Base-by-base conservation (phyloP, 78 protist genomes). In the Dictyostelium citrinum region DNA sequence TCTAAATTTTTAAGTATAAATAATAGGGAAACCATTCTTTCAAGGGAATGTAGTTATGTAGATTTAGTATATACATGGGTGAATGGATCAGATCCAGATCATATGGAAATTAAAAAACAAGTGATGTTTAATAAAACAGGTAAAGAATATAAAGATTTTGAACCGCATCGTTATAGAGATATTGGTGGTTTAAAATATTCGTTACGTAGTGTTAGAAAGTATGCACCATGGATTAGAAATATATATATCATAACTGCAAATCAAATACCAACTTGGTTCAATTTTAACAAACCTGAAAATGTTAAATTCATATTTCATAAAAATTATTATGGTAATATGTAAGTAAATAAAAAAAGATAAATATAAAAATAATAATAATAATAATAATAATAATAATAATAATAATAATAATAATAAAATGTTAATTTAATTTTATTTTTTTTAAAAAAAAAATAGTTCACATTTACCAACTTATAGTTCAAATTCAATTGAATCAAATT, bases 181-280 rank as follows among this genome's bases (percentile, higher is more conserved):
- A 45, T 84, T 6, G 76, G 75, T 64, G 91, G 91, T 11, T 76
- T 85, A 31, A 85, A 85, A 77, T 85, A 85, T n/a, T 76, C 84
- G 3, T 61, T 85, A 27, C 61, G 92, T 12, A 76, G 84, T 60
- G 24, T 85, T 3, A 61, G 67, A 17, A 75, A 74, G 17, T 61
- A 77, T 77, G 92, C 55, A 10, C 92, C 92, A n/a, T 85, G 83
- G 83, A 43, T 82, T 5, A 60, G 35, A 20, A 82, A 82, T 41
- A 82, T 82, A 1, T 82, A 29, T 24, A 70, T 82, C 35, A 45
- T 82, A 1, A 82, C 90, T 4, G 76, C 72, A 33, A 46, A 43
- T 29, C 90, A 82, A 68, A 20, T 68, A 3, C 90, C 90, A 27
- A 24, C 20, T 17, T 82, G 45, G 41, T 68, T 64, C 4, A 68